Percentiles rank a stretch among this genome's conserved stretches.
Evolutionary conservation across 306 rosid species (phyloP).

Genomic region (Oemleria cerasiformis): DNA sequence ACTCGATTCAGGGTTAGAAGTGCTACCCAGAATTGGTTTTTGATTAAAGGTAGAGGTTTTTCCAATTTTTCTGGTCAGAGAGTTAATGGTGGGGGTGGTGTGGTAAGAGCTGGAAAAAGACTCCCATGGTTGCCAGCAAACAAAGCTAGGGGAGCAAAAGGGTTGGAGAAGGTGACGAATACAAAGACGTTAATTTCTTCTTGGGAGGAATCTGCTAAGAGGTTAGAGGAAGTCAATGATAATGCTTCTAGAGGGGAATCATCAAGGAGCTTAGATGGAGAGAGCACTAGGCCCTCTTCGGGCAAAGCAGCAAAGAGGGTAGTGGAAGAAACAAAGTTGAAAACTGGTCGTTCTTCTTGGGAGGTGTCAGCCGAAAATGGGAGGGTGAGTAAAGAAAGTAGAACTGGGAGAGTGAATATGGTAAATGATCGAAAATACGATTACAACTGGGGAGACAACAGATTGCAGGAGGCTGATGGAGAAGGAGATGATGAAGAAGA

Average conservation of each 20-base stretch:
- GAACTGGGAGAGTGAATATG: slow-evolving; percentile 24
- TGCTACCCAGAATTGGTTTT: slow-evolving; percentile 32
- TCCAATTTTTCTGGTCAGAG: slow-evolving; percentile 33
- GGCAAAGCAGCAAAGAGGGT: slow-evolving; percentile 44
- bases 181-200: slow-evolving; percentile 24
- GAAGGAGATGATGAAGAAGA: slow-evolving; percentile 28
- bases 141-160: slow-evolving; percentile 28
- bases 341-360: slow-evolving; percentile 29
- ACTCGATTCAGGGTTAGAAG: slow-evolving; percentile 30
- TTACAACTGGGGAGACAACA: slow-evolving; percentile 22
- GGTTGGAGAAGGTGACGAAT: slow-evolving; percentile 15
- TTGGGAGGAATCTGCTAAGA: slow-evolving; percentile 34
- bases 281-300: slow-evolving; percentile 45
- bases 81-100: slow-evolving; percentile 21
- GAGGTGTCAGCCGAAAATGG: slow-evolving; percentile 16
- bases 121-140: slow-evolving; percentile 70
- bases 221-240: slow-evolving; percentile 13
- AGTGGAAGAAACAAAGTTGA: slow-evolving; percentile 36
- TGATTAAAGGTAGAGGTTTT: slow-evolving; percentile 33
- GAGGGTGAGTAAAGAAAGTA: slow-evolving; percentile 24
- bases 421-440: slow-evolving; percentile 35
- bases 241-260: slow-evolving; percentile 33
- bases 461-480: slow-evolving; percentile 28
- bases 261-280: slow-evolving; percentile 33
- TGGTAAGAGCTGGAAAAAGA: slow-evolving; percentile 26